Base-by-base conservation (phyloP, 306 rosid species). In the Glycine soja region DNA sequence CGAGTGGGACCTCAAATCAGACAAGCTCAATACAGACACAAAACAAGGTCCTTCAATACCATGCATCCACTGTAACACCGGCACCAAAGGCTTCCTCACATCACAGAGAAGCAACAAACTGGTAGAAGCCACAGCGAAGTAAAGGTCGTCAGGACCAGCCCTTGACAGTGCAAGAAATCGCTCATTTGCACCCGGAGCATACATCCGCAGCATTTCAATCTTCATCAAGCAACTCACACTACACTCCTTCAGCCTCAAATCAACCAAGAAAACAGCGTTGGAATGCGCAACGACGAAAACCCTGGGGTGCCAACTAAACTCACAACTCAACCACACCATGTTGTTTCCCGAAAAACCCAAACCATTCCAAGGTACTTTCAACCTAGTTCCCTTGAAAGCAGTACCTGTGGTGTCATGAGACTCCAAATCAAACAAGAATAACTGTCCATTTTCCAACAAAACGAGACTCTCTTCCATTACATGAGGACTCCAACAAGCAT, bases 401-500 rank as follows among this genome's bases (percentile, higher is more conserved):
- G 13, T 36, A 76, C 43, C 42, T 45, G 12, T 1, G 0, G 74
- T 46, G 66, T 48, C 18, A 9, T 5, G 46, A 84, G 89, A 77
- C 40, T 86, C 81, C 84, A 93, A 71, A 84, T 91, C 94, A 82
- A 91, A 93, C 89, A 93, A 75, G 76, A 88, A 88, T 68, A 93
- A 36, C 40, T 36, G 40, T 36, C 40, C 40, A 36, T 4, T 4
- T 4, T 36, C 92, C 8, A 90, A 68, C 78, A 91, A 82, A 76
- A 89, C 84, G 30, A 90, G 14, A 14, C 90, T 84, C 85, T 91
- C 91, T 75, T 91, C 92, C 16, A 11, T 38, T 2, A 81, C 19
- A 81, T 91, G 90, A 7, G 94, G 90, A 84, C 88, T 91, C 96
- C 97, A 91, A 81, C 92, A 91, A 64, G 90, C 85, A 80, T 88